phyloP scores from a whole-genome alignment of 768 basidiomycete genomes.

The Amanita jacksonii region DNA sequence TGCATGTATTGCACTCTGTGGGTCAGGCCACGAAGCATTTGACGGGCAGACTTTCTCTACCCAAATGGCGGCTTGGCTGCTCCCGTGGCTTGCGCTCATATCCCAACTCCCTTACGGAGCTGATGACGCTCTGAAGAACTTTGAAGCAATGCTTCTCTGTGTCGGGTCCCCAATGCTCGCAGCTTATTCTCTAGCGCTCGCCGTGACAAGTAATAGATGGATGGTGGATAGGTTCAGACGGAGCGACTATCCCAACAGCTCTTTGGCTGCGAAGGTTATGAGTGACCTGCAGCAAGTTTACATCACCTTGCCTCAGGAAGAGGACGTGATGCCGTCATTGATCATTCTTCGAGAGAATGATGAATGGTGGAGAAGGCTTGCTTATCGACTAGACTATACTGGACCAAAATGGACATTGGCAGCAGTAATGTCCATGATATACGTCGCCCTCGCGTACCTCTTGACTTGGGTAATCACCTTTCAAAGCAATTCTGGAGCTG shows the following conservation, averaged over 20 bases:
- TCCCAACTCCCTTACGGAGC: constrained; percentile 32
- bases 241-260: constrained; percentile 14
- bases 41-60: constrained; percentile 11
- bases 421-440: no score
- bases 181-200: constrained; percentile 27
- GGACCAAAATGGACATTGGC: no score
- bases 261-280: constrained; percentile 17
- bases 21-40: no score
- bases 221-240: constrained; percentile 14
- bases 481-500: no score
- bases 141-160: constrained; percentile 25
- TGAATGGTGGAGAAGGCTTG: no score
- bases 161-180: constrained; percentile 31
- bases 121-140: constrained; percentile 18
- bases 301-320: background rate
- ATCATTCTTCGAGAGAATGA: no score
- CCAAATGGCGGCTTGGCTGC: constrained; percentile 24
- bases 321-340: no score
- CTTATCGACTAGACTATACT: no score
- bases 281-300: constrained; percentile 23
- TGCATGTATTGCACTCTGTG: no score
- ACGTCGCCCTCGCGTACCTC: no score
- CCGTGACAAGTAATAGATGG: constrained; percentile 26
- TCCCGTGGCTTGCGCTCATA: constrained; percentile 30
- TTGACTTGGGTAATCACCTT: no score